Base-by-base conservation (phyloP, 2,329 filamentous ascomycete species). In the Pseudogymnoascus sp. region DNA sequence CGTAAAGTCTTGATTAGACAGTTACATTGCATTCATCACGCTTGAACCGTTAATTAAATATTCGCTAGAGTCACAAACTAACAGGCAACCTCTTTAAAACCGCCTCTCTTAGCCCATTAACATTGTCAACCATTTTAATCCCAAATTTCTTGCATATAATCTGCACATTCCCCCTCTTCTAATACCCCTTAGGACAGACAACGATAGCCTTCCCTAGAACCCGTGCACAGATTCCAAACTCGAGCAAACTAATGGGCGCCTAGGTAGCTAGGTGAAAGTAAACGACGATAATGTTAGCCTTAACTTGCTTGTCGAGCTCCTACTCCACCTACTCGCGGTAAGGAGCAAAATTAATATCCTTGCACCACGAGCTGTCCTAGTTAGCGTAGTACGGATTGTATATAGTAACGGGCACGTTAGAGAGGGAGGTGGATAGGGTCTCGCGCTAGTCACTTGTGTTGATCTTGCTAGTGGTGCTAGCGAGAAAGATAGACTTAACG, bases 91-190 rank as follows among this genome's bases (percentile, higher is more conserved):
- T 76, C 19, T 68, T 66, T 63, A 70, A 63, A 7, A 82, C 69
- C 4, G 67, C 72, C 26, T 71, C 68, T n/a, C 68, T 68, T 60
- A 86, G 68, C 6, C 77, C 75, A 4, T 74, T 74, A 23, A 79
- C 73, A 2, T 69, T 77, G 15, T 77, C 74, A 31, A 82, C 72
- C 63, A 82, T 70, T 38, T 77, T 73, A 5, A 85, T 71, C 0
- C 72, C 76, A 65, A 79, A 81, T 62, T 76, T 76, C 64, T 75
- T 70, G 65, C 84, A 87, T 9, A 86, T 78, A 13, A 85, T 74
- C 68, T 83, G 75, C 33, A 89, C 82, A 66, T 88, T 87, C 0
- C 83, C 85, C n/a, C 77, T 77, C 71, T 85, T 85, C 73, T 73
- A 78, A 68, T 83, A 88, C 0, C 76, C 77, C 23, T 76, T 71